Evolutionary conservation across 2,329 filamentous ascomycete species (phyloP).

Genomic region (Aspergillus sp.): DNA sequence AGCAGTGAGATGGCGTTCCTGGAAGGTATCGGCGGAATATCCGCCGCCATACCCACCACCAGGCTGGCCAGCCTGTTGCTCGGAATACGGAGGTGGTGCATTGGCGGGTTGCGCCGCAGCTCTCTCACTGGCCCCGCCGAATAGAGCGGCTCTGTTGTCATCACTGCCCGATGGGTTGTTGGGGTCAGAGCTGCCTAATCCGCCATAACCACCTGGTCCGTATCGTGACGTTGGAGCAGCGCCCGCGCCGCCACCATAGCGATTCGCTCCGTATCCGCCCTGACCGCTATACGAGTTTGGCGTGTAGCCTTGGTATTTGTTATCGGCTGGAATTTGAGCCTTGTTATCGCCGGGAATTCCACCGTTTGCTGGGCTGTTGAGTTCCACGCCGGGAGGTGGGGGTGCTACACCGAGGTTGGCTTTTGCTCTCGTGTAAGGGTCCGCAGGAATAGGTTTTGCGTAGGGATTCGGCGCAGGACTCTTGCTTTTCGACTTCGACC

Average conservation of each 20-base stretch:
- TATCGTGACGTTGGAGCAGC: conserved; percentile 47
- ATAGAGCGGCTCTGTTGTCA: conserved; percentile 57
- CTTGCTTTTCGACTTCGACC: conserved; percentile 56
- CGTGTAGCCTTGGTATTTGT: conserved; percentile 46
- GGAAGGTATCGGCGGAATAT: conserved; percentile 50
- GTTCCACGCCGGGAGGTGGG: conserved; percentile 33
- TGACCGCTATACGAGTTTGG: conserved; percentile 55
- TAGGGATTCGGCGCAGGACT: conserved; percentile 58
- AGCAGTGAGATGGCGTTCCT: conserved; percentile 74
- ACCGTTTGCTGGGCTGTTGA: conserved; percentile 13
- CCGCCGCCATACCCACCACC: conserved; percentile 31
- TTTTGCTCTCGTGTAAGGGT: conserved; percentile 57
- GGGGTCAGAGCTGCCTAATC: conserved; percentile 51
- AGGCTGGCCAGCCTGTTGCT: conserved; percentile 22
- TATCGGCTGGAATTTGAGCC: conserved; percentile 29
- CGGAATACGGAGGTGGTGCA: conserved; percentile 30
- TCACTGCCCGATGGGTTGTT: conserved; percentile 54
- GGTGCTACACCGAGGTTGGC: conserved; percentile 42
- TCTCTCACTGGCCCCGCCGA: conserved; percentile 56
- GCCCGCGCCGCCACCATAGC: conserved; percentile 51
- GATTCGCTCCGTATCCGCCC: conserved; percentile 53
- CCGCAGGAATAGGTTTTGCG: conserved; percentile 52
- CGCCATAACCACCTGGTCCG: conserved; percentile 55
- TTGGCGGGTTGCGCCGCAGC: conserved; percentile 44
- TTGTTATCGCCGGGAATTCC: conserved; percentile 27